Percentiles rank a stretch among this genome's conserved stretches.
Conservation (phyloP, 441 rosid species). For the Metrosideros polymorpha region DNA sequence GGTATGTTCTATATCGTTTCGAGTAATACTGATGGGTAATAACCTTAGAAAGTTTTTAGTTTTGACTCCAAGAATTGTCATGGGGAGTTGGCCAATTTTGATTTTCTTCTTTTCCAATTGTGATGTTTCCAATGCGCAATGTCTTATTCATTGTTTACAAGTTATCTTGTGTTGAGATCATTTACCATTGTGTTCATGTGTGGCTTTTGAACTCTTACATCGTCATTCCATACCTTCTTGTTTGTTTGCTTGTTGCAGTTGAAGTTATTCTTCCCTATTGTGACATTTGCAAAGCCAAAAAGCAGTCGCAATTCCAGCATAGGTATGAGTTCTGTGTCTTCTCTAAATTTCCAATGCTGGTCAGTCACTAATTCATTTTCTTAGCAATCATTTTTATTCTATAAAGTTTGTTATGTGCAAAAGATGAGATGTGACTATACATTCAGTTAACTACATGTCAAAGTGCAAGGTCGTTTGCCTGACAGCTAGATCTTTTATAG, state of each 20-base stretch:
- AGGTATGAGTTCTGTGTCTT: slow-evolving; percentile 37
- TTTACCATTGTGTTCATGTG: neutral
- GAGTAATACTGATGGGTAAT: neutral
- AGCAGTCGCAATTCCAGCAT: slow-evolving; percentile 99
- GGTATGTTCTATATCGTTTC: neutral
- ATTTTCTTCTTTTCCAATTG: neutral
- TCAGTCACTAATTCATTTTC: neutral
- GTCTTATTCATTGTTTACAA: neutral
- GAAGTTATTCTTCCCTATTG: slow-evolving; percentile 82
- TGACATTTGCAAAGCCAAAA: slow-evolving; percentile 95
- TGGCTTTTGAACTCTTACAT: neutral
- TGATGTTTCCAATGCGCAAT: neutral
- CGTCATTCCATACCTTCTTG: neutral
- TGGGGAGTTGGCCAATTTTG: neutral
- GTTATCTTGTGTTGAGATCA: neutral
- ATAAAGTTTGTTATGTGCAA: neutral
- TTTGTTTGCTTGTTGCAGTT: slow-evolving; percentile 42
- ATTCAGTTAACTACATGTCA: neutral
- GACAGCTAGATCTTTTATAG: neutral
- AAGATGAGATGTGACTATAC: neutral
- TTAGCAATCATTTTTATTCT: neutral
- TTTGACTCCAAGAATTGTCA: neutral
- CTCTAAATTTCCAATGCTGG: neutral
- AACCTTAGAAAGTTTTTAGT: neutral
- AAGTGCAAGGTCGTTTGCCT: neutral